phyloP scores from a whole-genome alignment of 306 rosid genomes.

The Herpetospermum pedunculosum region DNA sequence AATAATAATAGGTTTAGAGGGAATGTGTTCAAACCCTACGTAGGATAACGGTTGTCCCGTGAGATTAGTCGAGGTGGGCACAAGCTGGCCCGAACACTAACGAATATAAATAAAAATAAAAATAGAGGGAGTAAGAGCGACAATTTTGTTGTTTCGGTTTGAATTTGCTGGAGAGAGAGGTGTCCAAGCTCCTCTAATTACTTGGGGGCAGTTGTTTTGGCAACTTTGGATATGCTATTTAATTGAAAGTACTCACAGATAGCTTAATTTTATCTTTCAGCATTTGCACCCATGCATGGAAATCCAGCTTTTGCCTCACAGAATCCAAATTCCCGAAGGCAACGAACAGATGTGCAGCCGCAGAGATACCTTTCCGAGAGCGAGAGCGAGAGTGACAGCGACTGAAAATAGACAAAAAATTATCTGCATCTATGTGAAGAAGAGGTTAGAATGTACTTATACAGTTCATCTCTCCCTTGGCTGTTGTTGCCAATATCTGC shows the following conservation, averaged over 20 bases:
- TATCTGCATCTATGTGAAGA: not conserved
- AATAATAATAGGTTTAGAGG: too few species aligned
- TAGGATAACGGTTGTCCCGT: too few species aligned
- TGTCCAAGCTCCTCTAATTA: not conserved
- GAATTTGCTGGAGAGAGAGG: not conserved
- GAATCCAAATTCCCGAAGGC: conserved; percentile 27
- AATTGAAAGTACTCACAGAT: not conserved
- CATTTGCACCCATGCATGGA: conserved; percentile 79
- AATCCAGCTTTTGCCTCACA: conserved; percentile 19
- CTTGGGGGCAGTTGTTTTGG: not conserved
- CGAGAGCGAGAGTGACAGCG: conserved; percentile 35
- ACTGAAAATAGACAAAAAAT: conserved; percentile 9
- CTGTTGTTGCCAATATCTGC: not conserved
- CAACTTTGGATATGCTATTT: not conserved
- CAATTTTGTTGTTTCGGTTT: not conserved
- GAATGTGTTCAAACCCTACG: too few species aligned
- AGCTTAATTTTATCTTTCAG: conserved; percentile 29
- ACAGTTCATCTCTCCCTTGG: not conserved
- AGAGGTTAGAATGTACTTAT: not conserved
- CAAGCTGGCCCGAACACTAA: too few species aligned
- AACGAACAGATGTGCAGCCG: conserved; percentile 31
- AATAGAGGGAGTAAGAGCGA: not conserved
- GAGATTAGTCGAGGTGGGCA: too few species aligned
- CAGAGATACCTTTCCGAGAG: conserved; percentile 48
- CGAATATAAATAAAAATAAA: too few species aligned